Evolutionary conservation across 23 red algal species (phyloP), one percentile per base, ranked within the genome.

Genomic region (Gracilaria gracilis): DNA sequence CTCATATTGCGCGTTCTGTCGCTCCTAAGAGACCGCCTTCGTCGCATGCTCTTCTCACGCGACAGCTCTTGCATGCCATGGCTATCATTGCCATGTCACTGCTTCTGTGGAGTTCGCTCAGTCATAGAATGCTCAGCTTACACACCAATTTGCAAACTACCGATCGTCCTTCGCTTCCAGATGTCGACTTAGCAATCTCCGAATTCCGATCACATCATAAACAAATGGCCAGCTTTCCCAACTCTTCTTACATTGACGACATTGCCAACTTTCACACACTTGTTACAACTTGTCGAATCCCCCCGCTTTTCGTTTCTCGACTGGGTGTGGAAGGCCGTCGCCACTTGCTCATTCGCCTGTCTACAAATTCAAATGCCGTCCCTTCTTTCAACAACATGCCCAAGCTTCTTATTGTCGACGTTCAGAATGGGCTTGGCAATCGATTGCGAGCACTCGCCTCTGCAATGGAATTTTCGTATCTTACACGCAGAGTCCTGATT

Each of bases 381-480:
- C 84, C 67, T 74, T 36, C 78, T 48, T 92, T 85, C 61, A 36
- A 65, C 14, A 16, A 33, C 3, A 71, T 85, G 61, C 81, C 88
- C 21, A 75, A 61, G 23, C 78, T 96, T 25, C 48, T 93, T 33
- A 76, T 93, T 33, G 62, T 86, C 67, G 79, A 93, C 50, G 53
- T 83, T 61, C 80, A 86, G 38, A 85, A 86, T 61, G 90, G 90
- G n/a, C 81, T 93, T 19, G 90, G 90, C 11, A 93, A 93, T 73
- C 59, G 90, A 25, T 39, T 93, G n/a, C 79, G 90, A 9, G 90
- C 90, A 27, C 66, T 93, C 40, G 90, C 59, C 42, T 75, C 80
- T 36, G 80, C 81, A 39, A 32, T 93, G n/a, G 90, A 83, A 31
- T 75, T 77, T 75, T 80, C 90, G 48, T 75, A 61, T 72, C 53